phyloP scores from a whole-genome alignment of 1,139 yeast species.

The Taiozyma sp. region DNA sequence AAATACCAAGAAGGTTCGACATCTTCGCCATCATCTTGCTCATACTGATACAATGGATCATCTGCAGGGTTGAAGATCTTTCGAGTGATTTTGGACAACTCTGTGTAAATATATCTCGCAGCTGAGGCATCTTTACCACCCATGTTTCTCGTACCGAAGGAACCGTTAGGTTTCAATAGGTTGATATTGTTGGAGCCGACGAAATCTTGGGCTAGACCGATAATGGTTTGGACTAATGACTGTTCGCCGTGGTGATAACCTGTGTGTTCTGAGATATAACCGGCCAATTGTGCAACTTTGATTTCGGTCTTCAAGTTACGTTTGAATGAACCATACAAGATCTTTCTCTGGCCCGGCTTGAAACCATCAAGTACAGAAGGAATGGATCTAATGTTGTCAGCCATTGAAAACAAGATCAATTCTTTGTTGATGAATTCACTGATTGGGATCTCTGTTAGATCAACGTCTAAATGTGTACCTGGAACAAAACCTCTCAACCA shows the following conservation, averaged over 20 bases:
- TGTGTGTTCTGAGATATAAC: constrained; percentile 84
- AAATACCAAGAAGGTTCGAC: constrained; percentile 97
- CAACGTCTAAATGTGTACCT: constrained; percentile 91
- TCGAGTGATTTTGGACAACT: constrained; percentile 70
- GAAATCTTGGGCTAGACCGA: constrained; percentile 92
- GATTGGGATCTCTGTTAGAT: constrained; percentile 73
- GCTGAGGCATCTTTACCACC: constrained; percentile 99
- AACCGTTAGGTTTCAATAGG: constrained; percentile 85
- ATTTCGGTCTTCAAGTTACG: constrained; percentile 74
- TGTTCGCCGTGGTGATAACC: constrained; percentile 97
- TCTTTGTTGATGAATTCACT: constrained; percentile 94
- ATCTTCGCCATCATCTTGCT: constrained; percentile 90
- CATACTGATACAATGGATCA: constrained; percentile 69
- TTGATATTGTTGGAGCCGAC: constrained; percentile 92
- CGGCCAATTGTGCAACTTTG: constrained; percentile 89
- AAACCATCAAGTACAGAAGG: constrained; percentile 94
- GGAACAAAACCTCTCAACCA: constrained; percentile 91
- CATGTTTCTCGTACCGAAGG: constrained; percentile 93
- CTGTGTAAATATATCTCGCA: constrained; percentile 94
- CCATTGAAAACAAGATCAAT: constrained; percentile 90
- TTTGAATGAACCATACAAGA: constrained; percentile 82
- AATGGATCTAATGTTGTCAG: constrained; percentile 93
- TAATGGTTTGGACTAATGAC: constrained; percentile 82
- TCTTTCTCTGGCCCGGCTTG: constrained; percentile 97
- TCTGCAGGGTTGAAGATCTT: constrained; percentile 77